Evolutionary conservation across 2,329 filamentous ascomycete genomes (phyloP), one percentile per base, ranked within the genome.

Genomic region (Scedosporium minutisporum): DNA sequence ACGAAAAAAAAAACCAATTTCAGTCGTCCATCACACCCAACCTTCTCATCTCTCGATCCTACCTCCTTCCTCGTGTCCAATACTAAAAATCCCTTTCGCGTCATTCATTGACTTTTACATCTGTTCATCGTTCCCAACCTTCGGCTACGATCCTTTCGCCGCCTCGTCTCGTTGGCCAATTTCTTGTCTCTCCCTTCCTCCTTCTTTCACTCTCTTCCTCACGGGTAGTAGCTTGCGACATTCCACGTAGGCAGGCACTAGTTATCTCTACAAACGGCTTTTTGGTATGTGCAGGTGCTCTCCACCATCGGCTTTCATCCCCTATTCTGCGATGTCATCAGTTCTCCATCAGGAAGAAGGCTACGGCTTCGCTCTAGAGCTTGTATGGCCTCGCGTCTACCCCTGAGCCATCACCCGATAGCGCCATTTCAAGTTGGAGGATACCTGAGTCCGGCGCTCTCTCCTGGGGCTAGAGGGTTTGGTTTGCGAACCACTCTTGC

Each of bases 171-270:
- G n/a, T 14, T 4, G 38, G 10, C 33, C 38, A 44, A 42, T 60
- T 60, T 29, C 18, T 21, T 25, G 23, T 46, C 27, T 60, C 25
- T 33, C 58, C 41, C 14, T 58, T 21, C 33, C 27, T 23, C 29
- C 23, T 41, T 42, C 57, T 38, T 27, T 41, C n/a, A 29, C 57
- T 18, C 38, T 55, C 21, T 14, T 27, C 21, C 21, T 6, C 25
- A 61, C 64, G 61, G 63, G 66, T 62, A 62, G 63, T 66, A 67
- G 68, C 66, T 72, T 76, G 78, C 71, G 77, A 76, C 64, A 67
- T 64, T 65, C 67, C 73, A 71, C 69, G 65, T 64, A 63, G 66
- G 67, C 62, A 64, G 61, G 44, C 57, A 23, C 48, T 21, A 62
- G 62, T 25, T 64, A 62, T 61, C 60, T 25, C n/a, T 21, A 21